Percentiles rank a stretch among this genome's conserved stretches.
Evolutionary conservation across 2,329 filamentous ascomycete genomes (phyloP).

Genomic region (Westerdykella sp.): DNA sequence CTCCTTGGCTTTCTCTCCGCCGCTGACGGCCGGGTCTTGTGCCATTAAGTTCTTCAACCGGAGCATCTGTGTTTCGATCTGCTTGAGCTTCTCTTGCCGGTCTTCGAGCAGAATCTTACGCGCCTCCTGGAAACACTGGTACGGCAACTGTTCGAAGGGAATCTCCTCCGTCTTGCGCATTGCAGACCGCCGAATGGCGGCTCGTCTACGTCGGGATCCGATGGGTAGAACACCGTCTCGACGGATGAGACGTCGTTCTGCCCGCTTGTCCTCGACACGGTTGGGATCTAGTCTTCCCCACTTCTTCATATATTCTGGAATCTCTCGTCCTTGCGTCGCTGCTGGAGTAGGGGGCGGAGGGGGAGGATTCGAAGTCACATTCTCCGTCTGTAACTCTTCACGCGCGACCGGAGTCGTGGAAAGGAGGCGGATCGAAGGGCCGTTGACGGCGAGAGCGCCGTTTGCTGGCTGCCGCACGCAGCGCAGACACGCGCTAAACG

Average conservation of each 20-base stretch:
- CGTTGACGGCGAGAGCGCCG: constrained; percentile 24
- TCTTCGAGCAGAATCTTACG: constrained; percentile 75
- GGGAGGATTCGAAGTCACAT: constrained; percentile 10
- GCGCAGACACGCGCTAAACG: constrained; percentile 30
- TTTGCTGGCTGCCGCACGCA: constrained; percentile 25
- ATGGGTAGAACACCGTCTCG: constrained; percentile 61
- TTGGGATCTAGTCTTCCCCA: constrained; percentile 31
- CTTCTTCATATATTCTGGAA: constrained; percentile 31
- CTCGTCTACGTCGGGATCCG: constrained; percentile 76
- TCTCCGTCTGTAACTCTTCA: constrained; percentile 40
- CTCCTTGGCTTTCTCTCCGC: constrained; percentile 61
- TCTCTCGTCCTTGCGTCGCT: constrained; percentile 3
- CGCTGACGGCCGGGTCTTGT: constrained; percentile 51
- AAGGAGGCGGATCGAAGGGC: constrained; percentile 39
- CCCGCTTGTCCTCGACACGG: constrained; percentile 35
- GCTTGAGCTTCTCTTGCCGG: constrained; percentile 68
- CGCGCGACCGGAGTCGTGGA: constrained; percentile 41
- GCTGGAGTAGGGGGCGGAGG: constrained; percentile 16
- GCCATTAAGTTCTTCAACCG: constrained; percentile 64
- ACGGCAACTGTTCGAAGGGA: constrained; percentile 89
- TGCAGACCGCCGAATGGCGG: constrained; percentile 32
- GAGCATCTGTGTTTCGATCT: constrained; percentile 61
- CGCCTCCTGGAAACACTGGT: constrained; percentile 97
- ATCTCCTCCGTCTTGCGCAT: constrained; percentile 56
- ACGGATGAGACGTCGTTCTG: constrained; percentile 63